phyloP scores from a whole-genome alignment of 306 rosid species.

The Delonix regia region DNA sequence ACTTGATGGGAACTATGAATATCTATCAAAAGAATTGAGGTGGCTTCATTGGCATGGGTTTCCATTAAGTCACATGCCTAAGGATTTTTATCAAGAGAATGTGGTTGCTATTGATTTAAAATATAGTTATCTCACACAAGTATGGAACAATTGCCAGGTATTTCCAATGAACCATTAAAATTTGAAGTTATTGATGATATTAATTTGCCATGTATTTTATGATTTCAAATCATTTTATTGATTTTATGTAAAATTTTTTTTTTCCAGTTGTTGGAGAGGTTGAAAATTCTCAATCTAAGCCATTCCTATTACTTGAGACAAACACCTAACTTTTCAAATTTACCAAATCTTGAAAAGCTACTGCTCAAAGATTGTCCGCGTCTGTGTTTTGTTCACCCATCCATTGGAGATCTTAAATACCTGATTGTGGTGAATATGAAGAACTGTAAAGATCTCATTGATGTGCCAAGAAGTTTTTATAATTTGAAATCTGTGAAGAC shows the following conservation, averaged over 20 bases:
- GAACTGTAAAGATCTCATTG: background rate
- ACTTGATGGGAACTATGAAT: background rate
- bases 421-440: background rate
- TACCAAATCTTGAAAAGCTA: background rate
- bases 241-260: background rate
- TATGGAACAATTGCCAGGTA: background rate
- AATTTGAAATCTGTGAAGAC: background rate
- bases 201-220: background rate
- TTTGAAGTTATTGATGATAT: background rate
- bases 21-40: background rate
- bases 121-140: background rate
- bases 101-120: background rate
- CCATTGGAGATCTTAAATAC: background rate
- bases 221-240: background rate
- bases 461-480: background rate
- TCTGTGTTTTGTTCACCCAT: background rate
- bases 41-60: slow-evolving; percentile 5
- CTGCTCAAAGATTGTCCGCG: background rate
- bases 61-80: background rate
- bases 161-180: background rate
- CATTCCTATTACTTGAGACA: background rate
- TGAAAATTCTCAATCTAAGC: background rate
- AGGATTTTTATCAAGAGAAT: background rate
- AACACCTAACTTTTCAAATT: background rate
- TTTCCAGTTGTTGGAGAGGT: background rate